These are phyloP conservation scores for Lipomyces sp. DNA, from an alignment of 805 yeast genomes.

Conservation along the genomic window DNA sequence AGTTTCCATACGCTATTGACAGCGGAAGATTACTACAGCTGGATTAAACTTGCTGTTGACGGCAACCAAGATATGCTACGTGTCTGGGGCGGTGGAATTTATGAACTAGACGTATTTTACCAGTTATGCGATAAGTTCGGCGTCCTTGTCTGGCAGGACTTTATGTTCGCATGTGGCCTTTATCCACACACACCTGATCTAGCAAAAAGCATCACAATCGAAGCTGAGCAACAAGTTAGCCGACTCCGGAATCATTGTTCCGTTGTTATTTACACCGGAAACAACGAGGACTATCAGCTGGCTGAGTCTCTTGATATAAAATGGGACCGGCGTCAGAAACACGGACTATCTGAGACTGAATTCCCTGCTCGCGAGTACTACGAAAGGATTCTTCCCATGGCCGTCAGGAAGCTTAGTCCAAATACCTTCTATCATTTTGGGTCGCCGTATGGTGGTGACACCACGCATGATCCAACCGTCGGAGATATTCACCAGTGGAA, in stretches of 20 bases:
- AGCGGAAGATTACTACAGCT: constrained; percentile 47
- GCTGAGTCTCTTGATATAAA: constrained; percentile 46
- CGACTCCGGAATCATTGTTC: constrained; percentile 52
- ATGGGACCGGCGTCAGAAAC: constrained; percentile 32
- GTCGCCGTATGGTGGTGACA: constrained; percentile 55
- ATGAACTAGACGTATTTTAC: constrained; percentile 52
- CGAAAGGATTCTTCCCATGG: constrained; percentile 49
- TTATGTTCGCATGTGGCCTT: constrained; percentile 63
- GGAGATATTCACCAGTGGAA: constrained; percentile 64
- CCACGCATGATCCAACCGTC: constrained; percentile 47
- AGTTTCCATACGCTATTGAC: constrained; percentile 47
- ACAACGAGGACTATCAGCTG: constrained; percentile 56
- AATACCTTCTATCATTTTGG: constrained; percentile 53
- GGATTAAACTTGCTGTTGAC: constrained; percentile 47
- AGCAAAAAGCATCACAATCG: constrained; percentile 47
- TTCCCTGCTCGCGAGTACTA: constrained; percentile 53
- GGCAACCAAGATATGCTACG: constrained; percentile 55
- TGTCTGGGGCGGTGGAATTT: constrained; percentile 58
- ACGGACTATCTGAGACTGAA: constrained; percentile 26
- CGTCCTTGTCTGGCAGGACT: constrained; percentile 59
- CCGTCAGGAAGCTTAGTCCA: constrained; percentile 42
- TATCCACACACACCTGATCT: constrained; percentile 54
- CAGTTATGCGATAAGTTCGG: constrained; percentile 53
- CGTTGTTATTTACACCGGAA: constrained; percentile 52
- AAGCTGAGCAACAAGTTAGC: constrained; percentile 49